These are phyloP conservation scores for Magnaporthiopsis poae DNA, from an alignment of 2,329 filamentous ascomycete genomes.

Conservation along the genomic window DNA sequence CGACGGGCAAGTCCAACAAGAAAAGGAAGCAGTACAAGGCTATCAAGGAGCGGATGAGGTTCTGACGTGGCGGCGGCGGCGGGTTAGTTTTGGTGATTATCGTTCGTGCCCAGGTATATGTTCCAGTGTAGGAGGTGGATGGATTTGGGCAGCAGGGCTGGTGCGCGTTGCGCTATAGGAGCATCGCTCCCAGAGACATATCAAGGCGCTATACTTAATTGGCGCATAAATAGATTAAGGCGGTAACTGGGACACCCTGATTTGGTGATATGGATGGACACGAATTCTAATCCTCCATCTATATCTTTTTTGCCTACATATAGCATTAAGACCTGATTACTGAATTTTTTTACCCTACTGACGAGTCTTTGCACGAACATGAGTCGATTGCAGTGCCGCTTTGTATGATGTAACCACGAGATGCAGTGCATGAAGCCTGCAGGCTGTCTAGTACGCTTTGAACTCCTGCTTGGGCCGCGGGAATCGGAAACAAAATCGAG, in stretches of 20 bases:
- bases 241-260: not conserved
- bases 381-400: not conserved
- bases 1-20: slow-evolving; percentile 58
- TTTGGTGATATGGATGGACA: not conserved
- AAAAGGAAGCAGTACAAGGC: slow-evolving; percentile 75
- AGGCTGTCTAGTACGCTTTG: not conserved
- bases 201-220: not conserved
- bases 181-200: not conserved
- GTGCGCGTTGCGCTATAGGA: not conserved
- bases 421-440: not conserved
- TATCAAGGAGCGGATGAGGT: slow-evolving; percentile 57
- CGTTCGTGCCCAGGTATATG: not conserved
- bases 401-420: not conserved
- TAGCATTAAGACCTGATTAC: no score
- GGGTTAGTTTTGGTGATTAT: not conserved
- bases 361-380: not conserved
- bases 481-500: not conserved
- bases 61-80: slow-evolving; percentile 16
- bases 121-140: not conserved
- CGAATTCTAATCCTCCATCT: no score
- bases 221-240: not conserved
- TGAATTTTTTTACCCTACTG: no score
- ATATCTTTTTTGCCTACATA: no score
- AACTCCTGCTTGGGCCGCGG: not conserved
- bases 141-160: not conserved